phyloP scores from a whole-genome alignment of 2,329 filamentous ascomycete genomes.

The Sporothrix phasma region DNA sequence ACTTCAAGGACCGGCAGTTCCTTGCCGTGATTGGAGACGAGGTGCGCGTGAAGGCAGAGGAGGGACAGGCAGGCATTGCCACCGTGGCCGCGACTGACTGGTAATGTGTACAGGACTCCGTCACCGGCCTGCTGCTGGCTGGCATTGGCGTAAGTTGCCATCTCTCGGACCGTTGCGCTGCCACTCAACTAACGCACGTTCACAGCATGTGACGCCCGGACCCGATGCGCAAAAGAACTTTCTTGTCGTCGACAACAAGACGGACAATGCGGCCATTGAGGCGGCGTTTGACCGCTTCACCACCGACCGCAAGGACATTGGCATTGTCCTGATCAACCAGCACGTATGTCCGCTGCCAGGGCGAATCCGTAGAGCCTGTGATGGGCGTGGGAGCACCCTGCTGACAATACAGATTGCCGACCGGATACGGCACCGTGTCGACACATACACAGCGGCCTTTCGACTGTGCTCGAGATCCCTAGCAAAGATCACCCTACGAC shows the following conservation, averaged over 20 bases:
- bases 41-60: slow-evolving; percentile 36
- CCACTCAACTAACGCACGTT: no score
- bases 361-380: no score
- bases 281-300: slow-evolving; percentile 84
- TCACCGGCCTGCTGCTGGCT: slow-evolving; percentile 88
- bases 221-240: slow-evolving; percentile 95
- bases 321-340: slow-evolving; percentile 93
- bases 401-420: slow-evolving; percentile 63
- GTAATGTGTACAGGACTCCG: slow-evolving; percentile 60
- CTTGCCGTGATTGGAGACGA: slow-evolving; percentile 97
- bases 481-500: slow-evolving; percentile 99
- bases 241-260: slow-evolving; percentile 90
- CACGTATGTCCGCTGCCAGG: slow-evolving; percentile 71
- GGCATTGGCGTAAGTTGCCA: slow-evolving; percentile 70
- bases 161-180: no score
- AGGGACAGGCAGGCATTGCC: background rate
- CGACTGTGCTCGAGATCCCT: slow-evolving; percentile 91
- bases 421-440: slow-evolving; percentile 80
- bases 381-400: no score
- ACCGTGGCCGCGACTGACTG: background rate
- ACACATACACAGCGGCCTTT: slow-evolving; percentile 88
- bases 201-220: slow-evolving; percentile 77
- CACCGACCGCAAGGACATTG: slow-evolving; percentile 86
- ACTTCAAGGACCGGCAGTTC: slow-evolving; percentile 82
- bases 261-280: slow-evolving; percentile 79